Base-by-base conservation (phyloP, 2,329 filamentous ascomycete genomes). In the Mollisia scopiformis region DNA sequence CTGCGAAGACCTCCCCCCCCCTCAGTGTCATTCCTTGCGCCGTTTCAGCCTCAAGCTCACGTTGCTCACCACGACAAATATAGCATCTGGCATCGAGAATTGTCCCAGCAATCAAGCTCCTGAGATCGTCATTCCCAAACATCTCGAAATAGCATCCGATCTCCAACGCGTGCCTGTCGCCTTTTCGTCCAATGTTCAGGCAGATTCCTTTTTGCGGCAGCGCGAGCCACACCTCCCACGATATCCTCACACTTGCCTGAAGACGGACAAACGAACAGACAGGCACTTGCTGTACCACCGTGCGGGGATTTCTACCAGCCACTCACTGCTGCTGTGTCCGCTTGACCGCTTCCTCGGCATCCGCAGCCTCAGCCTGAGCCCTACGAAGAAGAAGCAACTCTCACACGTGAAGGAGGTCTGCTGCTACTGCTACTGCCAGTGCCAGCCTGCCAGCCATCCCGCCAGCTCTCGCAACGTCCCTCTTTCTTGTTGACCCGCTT, bases 141-240 rank as follows among this genome's bases (percentile, higher is more conserved):
- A 57, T 35, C 62, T 66, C 62, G 57, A 66, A 64, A 66, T 66
- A 66, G 63, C 59, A 58, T 63, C 54, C 52, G 56, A 55, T 59
- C 41, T 57, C 47, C 59, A 50, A 52, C 19, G 21, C 54, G 31
- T 37, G 53, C 46, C 39, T 41, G 49, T 59, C 54, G 59, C 41
- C 55, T 46, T 59, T 61, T 59, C 59, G 52, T 64, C 64, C 62
- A 62, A 64, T 61, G 63, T 62, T 46, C 56, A 47, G 55, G 53
- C 41, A 53, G 55, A 49, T 39, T 37, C 51, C 13, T 55, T 23
- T 58, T 33, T 19, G 33, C 49, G 30, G 49, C 27, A 31, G 49
- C 28, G 49, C 27, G 49, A 51, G 49, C 49, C 49, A 51, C 49
- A 21, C 49, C 27, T 16, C 23, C 21, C 27, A 31, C 49, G 19